Conservation (phyloP, 2,329 filamentous ascomycete species). For the Zopfia rhizophila region DNA sequence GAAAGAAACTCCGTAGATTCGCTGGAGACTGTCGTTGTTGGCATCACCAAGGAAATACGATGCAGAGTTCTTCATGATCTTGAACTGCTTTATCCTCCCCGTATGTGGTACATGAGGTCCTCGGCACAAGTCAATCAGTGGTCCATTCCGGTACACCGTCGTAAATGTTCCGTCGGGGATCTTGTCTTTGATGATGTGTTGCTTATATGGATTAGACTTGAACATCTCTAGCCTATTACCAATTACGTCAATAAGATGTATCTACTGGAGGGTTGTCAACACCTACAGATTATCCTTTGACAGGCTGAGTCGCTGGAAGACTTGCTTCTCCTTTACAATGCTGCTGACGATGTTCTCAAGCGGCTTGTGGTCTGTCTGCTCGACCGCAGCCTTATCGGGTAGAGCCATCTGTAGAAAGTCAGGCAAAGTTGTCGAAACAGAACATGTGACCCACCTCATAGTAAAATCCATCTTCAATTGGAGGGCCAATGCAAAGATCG, state of each 20-base stretch:
- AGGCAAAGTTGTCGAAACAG: conserved; percentile 4
- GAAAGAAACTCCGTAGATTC: conserved; percentile 96
- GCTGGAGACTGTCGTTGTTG: conserved; percentile 92
- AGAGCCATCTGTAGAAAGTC: conserved; percentile 72
- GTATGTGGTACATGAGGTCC: conserved; percentile 96
- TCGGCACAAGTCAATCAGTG: conserved; percentile 92
- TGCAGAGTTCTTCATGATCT: conserved; percentile 86
- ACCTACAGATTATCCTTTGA: conserved; percentile 81
- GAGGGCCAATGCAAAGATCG: conserved; percentile 92
- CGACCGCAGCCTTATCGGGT: conserved; percentile 75
- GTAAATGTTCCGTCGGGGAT: conserved; percentile 88
- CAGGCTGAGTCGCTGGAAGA: conserved; percentile 88
- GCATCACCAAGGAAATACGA: conserved; percentile 96
- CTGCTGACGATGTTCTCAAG: conserved; percentile 82
- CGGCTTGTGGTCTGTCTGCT: conserved; percentile 82
- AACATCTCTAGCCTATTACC: conserved; percentile 82
- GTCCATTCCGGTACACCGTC: conserved; percentile 94
- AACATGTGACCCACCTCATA: conserved; percentile 69
- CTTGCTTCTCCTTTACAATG: conserved; percentile 96
- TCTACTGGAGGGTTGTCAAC: background rate
- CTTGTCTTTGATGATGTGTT: conserved; percentile 95
- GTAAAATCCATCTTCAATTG: conserved; percentile 92
- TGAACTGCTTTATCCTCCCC: conserved; percentile 91
- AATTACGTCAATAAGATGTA: background rate
- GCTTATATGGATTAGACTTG: conserved; percentile 97